These are phyloP conservation scores for Kwoniella shivajii DNA, from an alignment of 1,284 basidiomycete genomes.

Conservation along the genomic window DNA sequence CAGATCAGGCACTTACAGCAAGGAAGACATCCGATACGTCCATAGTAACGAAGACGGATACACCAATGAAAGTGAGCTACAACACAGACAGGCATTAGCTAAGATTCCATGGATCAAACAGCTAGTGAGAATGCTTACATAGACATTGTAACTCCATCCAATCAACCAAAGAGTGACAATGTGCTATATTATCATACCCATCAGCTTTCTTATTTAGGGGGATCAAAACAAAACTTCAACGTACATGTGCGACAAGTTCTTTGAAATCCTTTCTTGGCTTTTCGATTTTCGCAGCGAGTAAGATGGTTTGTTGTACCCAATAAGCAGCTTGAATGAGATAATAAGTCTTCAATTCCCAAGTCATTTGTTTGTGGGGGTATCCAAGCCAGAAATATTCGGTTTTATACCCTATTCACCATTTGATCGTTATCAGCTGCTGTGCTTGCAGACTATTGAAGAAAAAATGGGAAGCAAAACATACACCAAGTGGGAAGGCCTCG, in stretches of 20 bases:
- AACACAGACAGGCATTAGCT: slow-evolving; percentile 10
- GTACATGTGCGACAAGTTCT: slow-evolving; percentile 71
- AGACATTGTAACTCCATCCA: slow-evolving; percentile 84
- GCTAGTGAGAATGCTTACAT: slow-evolving; percentile 55
- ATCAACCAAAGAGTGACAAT: slow-evolving; percentile 94
- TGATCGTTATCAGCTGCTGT: not conserved
- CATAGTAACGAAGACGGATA: slow-evolving; percentile 94
- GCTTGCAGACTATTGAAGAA: too few relatives aligned
- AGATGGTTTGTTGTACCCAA: slow-evolving; percentile 92
- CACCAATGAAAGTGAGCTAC: slow-evolving; percentile 78
- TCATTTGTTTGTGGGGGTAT: slow-evolving; percentile 90
- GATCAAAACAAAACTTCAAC: slow-evolving; percentile 14
- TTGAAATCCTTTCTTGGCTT: slow-evolving; percentile 90
- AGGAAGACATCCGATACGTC: slow-evolving; percentile 90
- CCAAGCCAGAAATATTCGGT: slow-evolving; percentile 81
- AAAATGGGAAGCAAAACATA: slow-evolving; percentile 20
- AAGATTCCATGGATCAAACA: not conserved
- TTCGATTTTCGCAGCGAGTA: slow-evolving; percentile 81
- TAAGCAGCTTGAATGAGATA: slow-evolving; percentile 88
- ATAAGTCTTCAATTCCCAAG: slow-evolving; percentile 80
- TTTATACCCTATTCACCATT: slow-evolving; percentile 60
- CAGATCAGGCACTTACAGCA: slow-evolving; percentile 62
- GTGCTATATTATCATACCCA: slow-evolving; percentile 62
- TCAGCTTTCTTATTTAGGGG: not conserved
- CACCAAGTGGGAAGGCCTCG: slow-evolving; percentile 81